These are phyloP conservation scores for Trichoderma sp. DNA, from an alignment of 2,329 filamentous ascomycete species.

Conservation along the genomic window DNA sequence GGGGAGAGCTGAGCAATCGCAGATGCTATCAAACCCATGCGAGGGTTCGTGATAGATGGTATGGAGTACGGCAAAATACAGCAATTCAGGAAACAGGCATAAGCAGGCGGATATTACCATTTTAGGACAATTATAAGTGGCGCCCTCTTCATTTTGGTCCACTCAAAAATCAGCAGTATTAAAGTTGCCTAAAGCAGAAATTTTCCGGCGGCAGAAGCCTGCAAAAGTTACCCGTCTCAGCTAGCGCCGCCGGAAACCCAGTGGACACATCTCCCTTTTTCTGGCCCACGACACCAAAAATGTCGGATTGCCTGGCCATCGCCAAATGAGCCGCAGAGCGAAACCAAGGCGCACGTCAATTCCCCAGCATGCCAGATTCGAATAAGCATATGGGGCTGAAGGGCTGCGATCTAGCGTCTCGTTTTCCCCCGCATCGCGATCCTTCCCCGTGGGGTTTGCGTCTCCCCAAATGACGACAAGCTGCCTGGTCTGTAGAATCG, in stretches of 20 bases:
- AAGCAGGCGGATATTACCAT: background rate
- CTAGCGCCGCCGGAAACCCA: constrained; percentile 13
- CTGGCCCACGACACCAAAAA: constrained; percentile 23
- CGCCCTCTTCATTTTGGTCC: background rate
- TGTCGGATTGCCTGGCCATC: background rate
- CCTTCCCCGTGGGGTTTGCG: constrained; percentile 21
- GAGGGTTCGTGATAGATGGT: background rate
- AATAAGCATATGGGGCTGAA: constrained; percentile 22
- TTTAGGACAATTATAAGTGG: background rate
- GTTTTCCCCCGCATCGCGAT: constrained; percentile 20
- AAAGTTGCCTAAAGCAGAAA: background rate
- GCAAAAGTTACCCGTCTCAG: background rate
- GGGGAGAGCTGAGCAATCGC: background rate
- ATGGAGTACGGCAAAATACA: background rate
- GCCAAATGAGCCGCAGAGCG: constrained; percentile 19
- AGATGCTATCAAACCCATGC: background rate
- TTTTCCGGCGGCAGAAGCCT: background rate
- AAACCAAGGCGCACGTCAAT: background rate
- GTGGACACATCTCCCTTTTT: constrained; percentile 9
- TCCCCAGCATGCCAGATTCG: constrained; percentile 17
- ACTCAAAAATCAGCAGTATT: background rate
- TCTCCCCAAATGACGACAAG: constrained; percentile 13
- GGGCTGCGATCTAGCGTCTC: constrained; percentile 14
- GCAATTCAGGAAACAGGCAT: background rate
- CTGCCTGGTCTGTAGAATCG: background rate